Percentiles rank a stretch among this genome's conserved stretches.
Evolutionary conservation across 768 basidiomycete genomes (phyloP).

Genomic region (Termitomyces eurrhizus): DNA sequence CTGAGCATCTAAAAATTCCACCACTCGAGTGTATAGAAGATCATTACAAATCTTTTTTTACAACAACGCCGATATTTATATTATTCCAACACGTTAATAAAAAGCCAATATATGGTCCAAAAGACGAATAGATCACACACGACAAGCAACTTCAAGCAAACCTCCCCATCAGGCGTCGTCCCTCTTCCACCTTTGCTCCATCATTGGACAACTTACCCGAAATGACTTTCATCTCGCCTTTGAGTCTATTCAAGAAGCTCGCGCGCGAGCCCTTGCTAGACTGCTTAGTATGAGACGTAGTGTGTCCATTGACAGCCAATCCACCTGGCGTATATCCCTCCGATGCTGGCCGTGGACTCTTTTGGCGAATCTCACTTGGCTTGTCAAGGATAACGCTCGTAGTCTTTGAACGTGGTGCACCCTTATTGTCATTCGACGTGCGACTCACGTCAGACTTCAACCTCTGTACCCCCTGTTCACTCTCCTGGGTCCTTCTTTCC

Average conservation of each 20-base stretch:
- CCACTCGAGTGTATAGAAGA: background rate
- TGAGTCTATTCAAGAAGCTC: conserved; percentile 32
- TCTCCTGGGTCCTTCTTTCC: background rate
- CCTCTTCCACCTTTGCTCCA: conserved; percentile 34
- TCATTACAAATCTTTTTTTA: background rate
- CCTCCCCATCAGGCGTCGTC: conserved; percentile 30
- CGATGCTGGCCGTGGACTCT: background rate
- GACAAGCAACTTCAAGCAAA: background rate
- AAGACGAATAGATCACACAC: background rate
- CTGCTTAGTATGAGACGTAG: background rate
- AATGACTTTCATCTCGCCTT: conserved; percentile 37
- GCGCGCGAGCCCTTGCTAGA: conserved; percentile 3
- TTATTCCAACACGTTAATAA: background rate
- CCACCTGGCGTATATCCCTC: background rate
- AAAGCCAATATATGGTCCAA: background rate
- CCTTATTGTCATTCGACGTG: background rate
- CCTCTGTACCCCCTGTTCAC: background rate
- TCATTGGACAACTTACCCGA: conserved; percentile 33
- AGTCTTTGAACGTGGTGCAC: background rate
- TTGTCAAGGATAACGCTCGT: conserved; percentile 1
- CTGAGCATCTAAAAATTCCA: background rate
- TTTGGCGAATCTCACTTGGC: background rate
- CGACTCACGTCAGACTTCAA: background rate
- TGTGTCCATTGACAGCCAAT: background rate
- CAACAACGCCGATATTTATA: background rate